Evolutionary conservation across 2,329 filamentous ascomycete species (phyloP).

Genomic region (Trichoderma sp.): DNA sequence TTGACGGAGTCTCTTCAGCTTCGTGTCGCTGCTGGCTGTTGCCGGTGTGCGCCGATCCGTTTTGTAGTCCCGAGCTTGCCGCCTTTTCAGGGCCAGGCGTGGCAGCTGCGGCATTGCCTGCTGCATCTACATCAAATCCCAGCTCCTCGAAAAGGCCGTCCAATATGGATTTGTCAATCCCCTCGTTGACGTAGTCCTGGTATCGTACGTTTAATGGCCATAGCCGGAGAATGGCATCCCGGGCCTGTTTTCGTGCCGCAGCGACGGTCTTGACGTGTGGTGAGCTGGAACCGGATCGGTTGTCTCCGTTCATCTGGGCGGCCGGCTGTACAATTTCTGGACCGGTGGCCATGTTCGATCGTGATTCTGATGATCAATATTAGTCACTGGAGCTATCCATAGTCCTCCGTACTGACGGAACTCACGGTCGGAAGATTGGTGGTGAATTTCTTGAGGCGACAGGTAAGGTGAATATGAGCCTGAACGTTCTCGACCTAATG

Average conservation of each 20-base stretch:
- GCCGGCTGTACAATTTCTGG: background rate
- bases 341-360: background rate
- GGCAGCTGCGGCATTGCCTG: background rate
- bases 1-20: background rate
- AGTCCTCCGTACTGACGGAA: background rate
- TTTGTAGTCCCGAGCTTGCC: background rate
- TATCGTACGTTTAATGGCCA: conserved; percentile 70
- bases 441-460: conserved; percentile 52
- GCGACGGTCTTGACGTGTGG: conserved; percentile 30
- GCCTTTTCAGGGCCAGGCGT: background rate
- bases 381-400: background rate
- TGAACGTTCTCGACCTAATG: conserved; percentile 47
- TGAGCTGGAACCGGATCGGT: background rate
- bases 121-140: conserved; percentile 53
- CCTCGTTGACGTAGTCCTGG: conserved; percentile 71
- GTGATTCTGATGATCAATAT: background rate
- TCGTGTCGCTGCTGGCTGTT: background rate
- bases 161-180: conserved; percentile 66
- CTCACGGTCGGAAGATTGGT: conserved; percentile 15
- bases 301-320: background rate
- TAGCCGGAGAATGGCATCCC: conserved; percentile 67
- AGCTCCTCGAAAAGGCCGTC: conserved; percentile 68
- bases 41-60: background rate
- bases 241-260: conserved; percentile 60
- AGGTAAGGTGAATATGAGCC: conserved; percentile 57